phyloP scores from a whole-genome alignment of 1,284 basidiomycete genomes.

The Athelia sp. region DNA sequence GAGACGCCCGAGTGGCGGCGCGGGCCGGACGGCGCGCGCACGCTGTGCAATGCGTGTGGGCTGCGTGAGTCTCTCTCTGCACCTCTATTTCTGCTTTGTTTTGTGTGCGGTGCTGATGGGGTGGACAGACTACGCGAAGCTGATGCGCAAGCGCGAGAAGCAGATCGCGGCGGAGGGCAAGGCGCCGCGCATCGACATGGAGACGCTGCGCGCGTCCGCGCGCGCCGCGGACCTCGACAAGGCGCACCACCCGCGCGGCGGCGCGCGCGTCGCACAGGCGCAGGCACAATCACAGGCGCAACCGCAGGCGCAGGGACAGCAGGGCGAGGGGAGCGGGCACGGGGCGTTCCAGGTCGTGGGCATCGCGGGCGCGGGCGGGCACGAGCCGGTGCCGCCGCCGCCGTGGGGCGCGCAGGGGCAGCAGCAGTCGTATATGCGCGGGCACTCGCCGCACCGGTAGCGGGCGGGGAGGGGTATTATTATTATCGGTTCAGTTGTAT shows the following conservation, averaged over 20 bases:
- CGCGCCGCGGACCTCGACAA: constrained; percentile 51
- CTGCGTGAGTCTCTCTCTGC: constrained; percentile 61
- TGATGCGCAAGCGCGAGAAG: constrained; percentile 71
- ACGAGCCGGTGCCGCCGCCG: no score
- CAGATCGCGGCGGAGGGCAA: constrained; percentile 44
- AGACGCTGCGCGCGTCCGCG: constrained; percentile 66
- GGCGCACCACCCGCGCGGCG: constrained; percentile 12
- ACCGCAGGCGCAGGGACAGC: no score
- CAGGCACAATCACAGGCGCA: background rate
- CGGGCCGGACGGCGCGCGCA: constrained; percentile 74
- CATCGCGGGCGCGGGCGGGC: no score
- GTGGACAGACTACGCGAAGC: constrained; percentile 66
- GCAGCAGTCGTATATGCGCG: no score
- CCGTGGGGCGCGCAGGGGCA: no score
- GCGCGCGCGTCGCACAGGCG: background rate
- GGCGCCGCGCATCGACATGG: constrained; percentile 60
- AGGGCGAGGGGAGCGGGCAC: no score
- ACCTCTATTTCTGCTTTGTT: constrained; percentile 9
- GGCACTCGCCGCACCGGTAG: no score
- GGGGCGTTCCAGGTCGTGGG: no score
- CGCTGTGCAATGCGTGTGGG: constrained; percentile 78
- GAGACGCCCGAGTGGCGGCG: constrained; percentile 83
- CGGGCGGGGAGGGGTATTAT: no score
- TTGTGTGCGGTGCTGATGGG: constrained; percentile 6
- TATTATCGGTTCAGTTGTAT: no score